Evolutionary conservation across 2,329 filamentous ascomycete species (phyloP).

Genomic region (Diaporthe aspalathi): DNA sequence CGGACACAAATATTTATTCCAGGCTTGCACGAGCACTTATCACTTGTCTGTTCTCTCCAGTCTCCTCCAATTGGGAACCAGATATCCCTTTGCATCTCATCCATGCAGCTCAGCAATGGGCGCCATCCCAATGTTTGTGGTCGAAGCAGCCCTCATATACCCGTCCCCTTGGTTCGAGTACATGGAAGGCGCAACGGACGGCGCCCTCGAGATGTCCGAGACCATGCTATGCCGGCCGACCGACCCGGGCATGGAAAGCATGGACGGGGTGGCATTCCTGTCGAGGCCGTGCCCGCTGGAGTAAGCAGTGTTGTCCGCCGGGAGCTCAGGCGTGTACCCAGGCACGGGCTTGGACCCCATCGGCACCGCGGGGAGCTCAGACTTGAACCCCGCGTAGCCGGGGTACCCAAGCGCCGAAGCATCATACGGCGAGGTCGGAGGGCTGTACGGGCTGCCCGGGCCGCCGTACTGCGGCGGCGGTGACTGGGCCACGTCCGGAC

Average conservation of each 20-base stretch:
- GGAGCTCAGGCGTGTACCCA: conserved; percentile 12
- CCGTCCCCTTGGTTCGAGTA: not conserved
- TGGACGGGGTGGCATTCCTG: conserved; percentile 3
- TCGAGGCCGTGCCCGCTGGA: not conserved
- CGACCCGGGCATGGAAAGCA: conserved; percentile 19
- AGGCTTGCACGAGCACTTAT: too few relatives aligned
- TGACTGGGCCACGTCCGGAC: conserved; percentile 1
- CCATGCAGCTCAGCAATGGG: conserved; percentile 23
- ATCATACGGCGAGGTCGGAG: not conserved
- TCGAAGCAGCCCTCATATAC: not conserved
- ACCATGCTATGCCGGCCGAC: conserved; percentile 17
- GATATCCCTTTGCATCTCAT: not conserved
- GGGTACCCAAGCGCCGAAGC: not conserved
- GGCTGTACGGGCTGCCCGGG: not conserved
- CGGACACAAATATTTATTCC: not conserved
- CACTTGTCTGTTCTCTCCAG: too few relatives aligned
- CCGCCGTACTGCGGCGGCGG: conserved; percentile 14
- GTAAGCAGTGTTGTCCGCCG: not conserved
- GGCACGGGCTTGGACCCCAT: not conserved
- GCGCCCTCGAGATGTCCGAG: conserved; percentile 16
- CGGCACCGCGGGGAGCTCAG: conserved; percentile 9
- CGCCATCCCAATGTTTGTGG: conserved; percentile 4
- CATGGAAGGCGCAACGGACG: conserved; percentile 3
- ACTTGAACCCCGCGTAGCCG: conserved; percentile 10
- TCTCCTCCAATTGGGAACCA: not conserved